phyloP scores from a whole-genome alignment of 108 stramenopile species.

The Bacterosira constricta region DNA sequence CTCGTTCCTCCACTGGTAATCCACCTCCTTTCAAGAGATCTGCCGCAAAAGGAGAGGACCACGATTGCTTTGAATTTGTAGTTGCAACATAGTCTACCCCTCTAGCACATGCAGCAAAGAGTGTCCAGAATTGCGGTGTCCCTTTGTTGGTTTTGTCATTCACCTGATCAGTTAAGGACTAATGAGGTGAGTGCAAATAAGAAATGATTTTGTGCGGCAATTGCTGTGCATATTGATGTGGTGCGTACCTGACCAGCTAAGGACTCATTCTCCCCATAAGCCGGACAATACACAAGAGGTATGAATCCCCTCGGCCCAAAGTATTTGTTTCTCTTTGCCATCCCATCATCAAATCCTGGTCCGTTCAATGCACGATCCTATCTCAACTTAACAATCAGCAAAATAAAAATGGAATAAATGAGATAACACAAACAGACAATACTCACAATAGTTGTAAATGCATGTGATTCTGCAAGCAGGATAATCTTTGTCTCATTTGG shows the following conservation, averaged over 20 bases:
- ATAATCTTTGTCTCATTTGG: conserved; percentile 40
- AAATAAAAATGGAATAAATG: neutral
- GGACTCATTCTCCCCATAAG: conserved; percentile 45
- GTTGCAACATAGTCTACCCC: conserved; percentile 34
- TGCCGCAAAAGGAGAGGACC: conserved; percentile 27
- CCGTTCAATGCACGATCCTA: conserved; percentile 15
- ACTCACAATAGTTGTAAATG: conserved; percentile 17
- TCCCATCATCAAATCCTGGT: conserved; percentile 14
- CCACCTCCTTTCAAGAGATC: conserved; percentile 42
- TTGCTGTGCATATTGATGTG: no score
- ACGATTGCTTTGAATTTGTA: conserved; percentile 1
- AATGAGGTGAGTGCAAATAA: no score
- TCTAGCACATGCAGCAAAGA: conserved; percentile 45
- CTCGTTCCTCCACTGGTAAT: conserved; percentile 26
- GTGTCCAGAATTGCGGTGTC: conserved; percentile 53
- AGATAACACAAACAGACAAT: neutral
- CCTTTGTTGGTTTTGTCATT: conserved; percentile 41
- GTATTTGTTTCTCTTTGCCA: conserved; percentile 15
- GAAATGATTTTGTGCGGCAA: neutral
- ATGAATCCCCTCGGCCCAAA: conserved; percentile 38
- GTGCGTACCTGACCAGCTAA: conserved; percentile 2
- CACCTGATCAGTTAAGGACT: conserved; percentile 5
- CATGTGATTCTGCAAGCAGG: conserved; percentile 53
- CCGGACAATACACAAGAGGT: conserved; percentile 44
- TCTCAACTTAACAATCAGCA: neutral